Base-by-base conservation (phyloP, 2,329 filamentous ascomycete genomes). In the Stagonosporopsis vannaccii region DNA sequence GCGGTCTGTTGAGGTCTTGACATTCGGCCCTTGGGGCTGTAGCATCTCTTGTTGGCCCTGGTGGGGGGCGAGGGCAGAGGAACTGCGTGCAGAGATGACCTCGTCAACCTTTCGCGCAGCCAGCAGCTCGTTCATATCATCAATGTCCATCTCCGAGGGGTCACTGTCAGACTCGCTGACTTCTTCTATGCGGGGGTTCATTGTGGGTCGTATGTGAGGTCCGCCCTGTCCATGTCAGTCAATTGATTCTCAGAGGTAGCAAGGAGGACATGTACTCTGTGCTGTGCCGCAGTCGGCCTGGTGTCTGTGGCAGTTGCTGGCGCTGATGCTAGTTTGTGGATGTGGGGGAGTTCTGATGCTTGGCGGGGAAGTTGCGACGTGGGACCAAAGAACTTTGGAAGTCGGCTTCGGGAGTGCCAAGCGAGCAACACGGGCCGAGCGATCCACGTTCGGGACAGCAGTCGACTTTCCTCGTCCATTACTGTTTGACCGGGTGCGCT, bases 141-240 rank as follows among this genome's bases (percentile, higher is more conserved):
- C 90, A 49, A 94, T 92, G 79, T 98, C 94, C 65, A 78, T 78
- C 64, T 77, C 77, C 13, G 90, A 91, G 65, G 82, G 79, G 57
- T 86, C 87, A 65, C 83, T 82, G 78, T 91, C 90, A 76, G 85
- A 87, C 81, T 96, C 92, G 58, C 88, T 91, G 61, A 97, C 89
- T 78, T 98, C 95, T 84, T 99, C 95, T 77, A 98, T 89, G 59
- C 89, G 88, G 58, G 93, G 87, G 81, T 95, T 75, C 72, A 75
- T 74, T 28, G 59, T 61, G 64, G 17, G 45, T 9, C 5, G n/a
- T 42, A 32, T 47, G 37, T 37, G 51, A 49, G 50, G 43, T 47
- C 26, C 6, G 23, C 43, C 46, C 42, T 56, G 43, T 36, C 22
- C 13, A 28, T 5, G 25, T 26, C 5, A 20, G 36, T n/a, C 41